Evolutionary conservation across 768 basidiomycete species (phyloP).

Genomic region (Tricholoma saponaceum): DNA sequence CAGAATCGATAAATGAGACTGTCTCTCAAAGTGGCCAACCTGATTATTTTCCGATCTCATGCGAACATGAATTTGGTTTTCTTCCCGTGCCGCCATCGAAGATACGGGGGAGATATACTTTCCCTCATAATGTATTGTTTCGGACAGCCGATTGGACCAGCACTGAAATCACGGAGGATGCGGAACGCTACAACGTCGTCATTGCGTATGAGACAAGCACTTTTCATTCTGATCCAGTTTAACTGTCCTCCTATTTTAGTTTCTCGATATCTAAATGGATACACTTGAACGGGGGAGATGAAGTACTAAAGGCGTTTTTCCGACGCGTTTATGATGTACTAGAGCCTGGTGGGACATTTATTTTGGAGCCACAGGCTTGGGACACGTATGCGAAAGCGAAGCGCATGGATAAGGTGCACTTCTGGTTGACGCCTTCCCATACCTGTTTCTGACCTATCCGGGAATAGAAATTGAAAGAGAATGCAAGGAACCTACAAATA

Average conservation of each 20-base stretch:
- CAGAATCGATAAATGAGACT: neutral
- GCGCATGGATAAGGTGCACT: conserved; percentile 54
- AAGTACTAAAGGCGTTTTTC: conserved; percentile 68
- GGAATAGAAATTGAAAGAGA: conserved; percentile 52
- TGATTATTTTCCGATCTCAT: conserved; percentile 74
- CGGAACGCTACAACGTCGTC: conserved; percentile 68
- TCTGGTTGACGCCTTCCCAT: neutral
- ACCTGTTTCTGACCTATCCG: neutral
- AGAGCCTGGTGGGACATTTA: conserved; percentile 57
- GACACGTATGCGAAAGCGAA: conserved; percentile 77
- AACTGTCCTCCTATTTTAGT: conserved; percentile 31
- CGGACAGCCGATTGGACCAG: conserved; percentile 72
- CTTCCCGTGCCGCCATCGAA: conserved; percentile 58
- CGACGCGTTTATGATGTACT: conserved; percentile 53
- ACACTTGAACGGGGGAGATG: conserved; percentile 78
- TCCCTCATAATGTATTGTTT: conserved; percentile 81
- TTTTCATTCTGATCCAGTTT: neutral
- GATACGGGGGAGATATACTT: conserved; percentile 33
- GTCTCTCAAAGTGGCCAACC: conserved; percentile 3
- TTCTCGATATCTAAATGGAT: conserved; percentile 93
- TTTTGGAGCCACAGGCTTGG: conserved; percentile 86
- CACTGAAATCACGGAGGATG: conserved; percentile 50
- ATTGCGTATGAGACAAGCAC: conserved; percentile 54
- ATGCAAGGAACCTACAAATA: conserved; percentile 48
- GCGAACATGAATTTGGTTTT: conserved; percentile 71